These are phyloP conservation scores for Prunus mume DNA, from an alignment of 306 rosid genomes.

Conservation along the genomic window DNA sequence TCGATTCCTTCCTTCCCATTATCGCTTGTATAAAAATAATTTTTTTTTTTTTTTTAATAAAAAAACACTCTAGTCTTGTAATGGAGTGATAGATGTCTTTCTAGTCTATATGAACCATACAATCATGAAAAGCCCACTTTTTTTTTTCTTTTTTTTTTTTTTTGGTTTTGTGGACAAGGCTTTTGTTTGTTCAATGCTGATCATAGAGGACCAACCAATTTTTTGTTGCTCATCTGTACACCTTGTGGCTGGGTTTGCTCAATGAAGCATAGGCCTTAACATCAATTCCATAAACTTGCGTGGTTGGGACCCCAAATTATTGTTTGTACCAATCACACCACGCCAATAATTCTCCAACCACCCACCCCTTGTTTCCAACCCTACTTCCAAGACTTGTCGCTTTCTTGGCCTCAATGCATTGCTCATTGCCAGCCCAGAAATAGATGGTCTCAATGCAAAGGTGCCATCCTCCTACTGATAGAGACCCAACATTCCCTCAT, in stretches of 20 bases:
- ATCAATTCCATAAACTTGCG: not conserved
- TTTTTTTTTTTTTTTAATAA: too few relatives aligned
- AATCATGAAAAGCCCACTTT: too few relatives aligned
- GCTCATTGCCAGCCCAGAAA: not conserved
- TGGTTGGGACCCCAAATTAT: not conserved
- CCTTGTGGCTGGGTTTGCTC: not conserved
- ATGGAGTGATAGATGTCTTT: too few relatives aligned
- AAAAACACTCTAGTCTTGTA: too few relatives aligned
- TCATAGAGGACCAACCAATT: too few relatives aligned
- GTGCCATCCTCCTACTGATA: not conserved
- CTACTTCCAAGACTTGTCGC: not conserved
- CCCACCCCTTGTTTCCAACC: not conserved
- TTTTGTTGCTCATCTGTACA: not conserved
- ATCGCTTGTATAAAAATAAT: too few relatives aligned
- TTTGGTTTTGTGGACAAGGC: too few relatives aligned
- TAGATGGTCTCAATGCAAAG: not conserved
- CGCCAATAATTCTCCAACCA: constrained; percentile 5
- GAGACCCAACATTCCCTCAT: too few relatives aligned
- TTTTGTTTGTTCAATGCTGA: too few relatives aligned
- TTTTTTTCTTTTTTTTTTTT: too few relatives aligned
- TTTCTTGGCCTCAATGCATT: not conserved
- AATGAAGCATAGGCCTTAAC: not conserved
- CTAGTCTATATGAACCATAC: too few relatives aligned
- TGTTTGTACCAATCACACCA: not conserved
- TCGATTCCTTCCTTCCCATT: too few relatives aligned